Conservation (phyloP, 2,329 filamentous ascomycete species). For the Coleophoma eucalyptorum region DNA sequence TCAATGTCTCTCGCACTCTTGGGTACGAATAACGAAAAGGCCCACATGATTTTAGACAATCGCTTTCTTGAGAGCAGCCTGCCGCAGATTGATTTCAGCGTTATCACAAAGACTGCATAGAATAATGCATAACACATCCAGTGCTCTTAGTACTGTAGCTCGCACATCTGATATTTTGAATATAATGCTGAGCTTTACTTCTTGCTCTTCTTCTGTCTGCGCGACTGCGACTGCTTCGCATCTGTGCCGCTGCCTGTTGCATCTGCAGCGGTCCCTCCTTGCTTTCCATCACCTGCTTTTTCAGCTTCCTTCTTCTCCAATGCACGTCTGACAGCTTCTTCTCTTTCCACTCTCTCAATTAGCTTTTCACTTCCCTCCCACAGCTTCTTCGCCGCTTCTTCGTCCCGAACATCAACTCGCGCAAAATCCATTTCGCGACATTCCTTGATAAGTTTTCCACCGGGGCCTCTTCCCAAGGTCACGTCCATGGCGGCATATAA, state of each 20-base stretch:
- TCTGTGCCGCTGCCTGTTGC: constrained; percentile 26
- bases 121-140: background rate
- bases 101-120: no score
- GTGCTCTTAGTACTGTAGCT: no score
- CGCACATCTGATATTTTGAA: no score
- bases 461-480: constrained; percentile 57
- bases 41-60: no score
- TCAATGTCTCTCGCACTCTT: no score
- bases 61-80: no score
- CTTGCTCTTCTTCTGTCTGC: constrained; percentile 21
- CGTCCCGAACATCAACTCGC: constrained; percentile 72
- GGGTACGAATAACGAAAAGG: no score
- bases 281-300: constrained; percentile 23
- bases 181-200: no score
- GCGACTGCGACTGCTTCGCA: constrained; percentile 20
- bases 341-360: constrained; percentile 78
- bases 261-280: constrained; percentile 21
- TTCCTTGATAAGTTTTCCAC: constrained; percentile 81
- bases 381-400: constrained; percentile 74
- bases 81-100: no score
- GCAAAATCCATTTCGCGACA: constrained; percentile 73
- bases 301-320: constrained; percentile 33
- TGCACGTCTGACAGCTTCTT: constrained; percentile 56
- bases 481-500: constrained; percentile 83
- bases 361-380: constrained; percentile 88